phyloP scores from a whole-genome alignment of 2,329 filamentous ascomycete genomes.

The Verticillium nonalfalfae region DNA sequence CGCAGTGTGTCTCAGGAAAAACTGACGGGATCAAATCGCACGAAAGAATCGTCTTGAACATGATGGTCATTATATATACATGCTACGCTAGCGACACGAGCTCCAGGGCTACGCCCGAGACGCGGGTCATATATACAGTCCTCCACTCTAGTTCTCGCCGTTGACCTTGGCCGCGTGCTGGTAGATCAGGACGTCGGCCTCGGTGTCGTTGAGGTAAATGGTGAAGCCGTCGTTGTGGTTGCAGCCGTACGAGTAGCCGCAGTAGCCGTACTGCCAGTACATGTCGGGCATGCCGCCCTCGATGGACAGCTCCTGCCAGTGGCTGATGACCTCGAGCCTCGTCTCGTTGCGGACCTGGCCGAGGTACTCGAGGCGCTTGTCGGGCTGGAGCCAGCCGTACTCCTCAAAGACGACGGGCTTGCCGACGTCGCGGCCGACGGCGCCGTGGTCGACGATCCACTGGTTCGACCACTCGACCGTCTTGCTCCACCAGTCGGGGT shows the following conservation, averaged over 20 bases:
- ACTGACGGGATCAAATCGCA: too few relatives aligned
- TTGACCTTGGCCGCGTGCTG: constrained; percentile 35
- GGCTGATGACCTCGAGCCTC: constrained; percentile 34
- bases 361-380: constrained; percentile 36
- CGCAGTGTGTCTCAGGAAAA: too few relatives aligned
- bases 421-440: constrained; percentile 28
- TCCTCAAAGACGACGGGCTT: constrained; percentile 52
- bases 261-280: constrained; percentile 51
- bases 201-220: constrained; percentile 44
- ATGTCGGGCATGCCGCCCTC: constrained; percentile 42
- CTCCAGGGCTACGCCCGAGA: not conserved
- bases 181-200: constrained; percentile 36
- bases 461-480: constrained; percentile 43
- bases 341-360: constrained; percentile 34
- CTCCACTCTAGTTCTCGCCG: constrained; percentile 2
- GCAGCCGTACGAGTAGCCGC: constrained; percentile 40
- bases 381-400: constrained; percentile 46
- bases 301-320: constrained; percentile 42
- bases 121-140: not conserved
- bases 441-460: constrained; percentile 49
- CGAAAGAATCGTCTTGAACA: not conserved
- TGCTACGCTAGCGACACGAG: not conserved
- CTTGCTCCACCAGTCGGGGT: constrained; percentile 50
- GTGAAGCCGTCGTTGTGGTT: constrained; percentile 53
- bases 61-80: not conserved